These are phyloP conservation scores for Venturia carpophila DNA, from an alignment of 2,329 filamentous ascomycete genomes.

Conservation along the genomic window DNA sequence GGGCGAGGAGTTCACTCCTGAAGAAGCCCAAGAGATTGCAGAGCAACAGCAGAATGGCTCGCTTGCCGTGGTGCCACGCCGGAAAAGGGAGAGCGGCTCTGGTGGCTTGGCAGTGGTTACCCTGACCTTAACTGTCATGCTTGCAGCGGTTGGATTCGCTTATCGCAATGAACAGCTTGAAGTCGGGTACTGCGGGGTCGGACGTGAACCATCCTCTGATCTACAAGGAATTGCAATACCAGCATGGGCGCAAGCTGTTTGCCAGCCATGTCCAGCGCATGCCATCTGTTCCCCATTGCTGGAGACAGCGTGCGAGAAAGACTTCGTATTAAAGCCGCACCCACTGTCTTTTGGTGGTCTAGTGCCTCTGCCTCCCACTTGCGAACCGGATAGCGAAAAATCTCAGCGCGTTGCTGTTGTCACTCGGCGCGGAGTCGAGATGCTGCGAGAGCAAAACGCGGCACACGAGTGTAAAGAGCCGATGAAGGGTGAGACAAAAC, in stretches of 20 bases:
- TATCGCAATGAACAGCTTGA: conserved; percentile 95
- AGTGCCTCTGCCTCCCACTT: conserved; percentile 80
- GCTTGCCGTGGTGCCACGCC: conserved; percentile 18
- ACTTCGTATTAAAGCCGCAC: conserved; percentile 79
- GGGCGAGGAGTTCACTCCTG: conserved; percentile 89
- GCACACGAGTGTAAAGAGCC: conserved; percentile 84
- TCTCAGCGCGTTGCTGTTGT: conserved; percentile 78
- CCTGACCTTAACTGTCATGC: conserved; percentile 60
- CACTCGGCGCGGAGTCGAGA: conserved; percentile 78
- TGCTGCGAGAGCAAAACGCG: conserved; percentile 75
- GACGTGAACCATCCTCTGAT: conserved; percentile 50
- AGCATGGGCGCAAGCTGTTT: conserved; percentile 63
- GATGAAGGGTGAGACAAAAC: conserved; percentile 52
- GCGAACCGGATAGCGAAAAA: conserved; percentile 91
- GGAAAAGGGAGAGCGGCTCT: conserved; percentile 37
- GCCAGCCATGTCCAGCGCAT: conserved; percentile 83
- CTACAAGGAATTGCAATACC: conserved; percentile 60
- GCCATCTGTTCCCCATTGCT: conserved; percentile 80
- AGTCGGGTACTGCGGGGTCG: conserved; percentile 89
- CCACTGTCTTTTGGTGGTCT: conserved; percentile 74
- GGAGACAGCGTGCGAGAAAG: conserved; percentile 70
- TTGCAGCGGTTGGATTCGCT: conserved; percentile 68
- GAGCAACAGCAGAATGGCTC: conserved; percentile 26
- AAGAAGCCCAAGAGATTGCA: conserved; percentile 76
- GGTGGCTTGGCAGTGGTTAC: conserved; percentile 56